Percentiles rank a stretch among this genome's conserved stretches.
Evolutionary conservation across 73 alveolate species (phyloP).

Genomic region (Uronychia setigera): DNA sequence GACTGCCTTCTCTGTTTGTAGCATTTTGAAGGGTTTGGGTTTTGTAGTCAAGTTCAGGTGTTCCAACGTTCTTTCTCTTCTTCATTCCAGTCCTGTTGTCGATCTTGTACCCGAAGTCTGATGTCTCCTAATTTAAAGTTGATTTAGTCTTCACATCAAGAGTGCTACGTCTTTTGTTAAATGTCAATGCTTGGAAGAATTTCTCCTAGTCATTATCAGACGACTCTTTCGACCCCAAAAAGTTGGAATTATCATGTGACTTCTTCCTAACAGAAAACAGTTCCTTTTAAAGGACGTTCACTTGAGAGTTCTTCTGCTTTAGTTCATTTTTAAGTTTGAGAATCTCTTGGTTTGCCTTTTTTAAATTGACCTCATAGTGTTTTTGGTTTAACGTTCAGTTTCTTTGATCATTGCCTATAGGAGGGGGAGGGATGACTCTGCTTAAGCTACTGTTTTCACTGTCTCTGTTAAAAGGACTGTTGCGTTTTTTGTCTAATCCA

Average conservation of each 20-base stretch:
- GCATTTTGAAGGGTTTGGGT: too few relatives aligned
- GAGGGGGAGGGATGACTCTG: too few relatives aligned
- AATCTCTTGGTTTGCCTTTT: background rate
- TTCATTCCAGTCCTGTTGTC: too few relatives aligned
- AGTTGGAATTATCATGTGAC: background rate
- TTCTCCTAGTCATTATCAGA: background rate
- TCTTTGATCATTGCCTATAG: too few relatives aligned
- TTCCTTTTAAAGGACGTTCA: background rate
- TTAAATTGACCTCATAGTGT: background rate
- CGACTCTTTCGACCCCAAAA: too few relatives aligned
- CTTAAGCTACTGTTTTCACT: background rate
- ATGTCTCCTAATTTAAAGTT: too few relatives aligned
- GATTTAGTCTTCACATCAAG: background rate
- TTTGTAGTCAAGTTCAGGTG: background rate
- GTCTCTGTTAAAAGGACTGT: background rate
- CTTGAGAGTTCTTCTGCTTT: background rate
- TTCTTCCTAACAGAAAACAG: background rate
- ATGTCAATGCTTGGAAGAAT: background rate
- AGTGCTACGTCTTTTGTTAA: background rate
- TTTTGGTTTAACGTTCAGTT: background rate
- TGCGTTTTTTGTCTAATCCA: background rate
- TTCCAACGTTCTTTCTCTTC: too few relatives aligned
- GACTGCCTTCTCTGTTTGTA: background rate
- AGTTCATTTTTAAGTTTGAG: background rate
- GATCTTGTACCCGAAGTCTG: too few relatives aligned